Percentiles rank a stretch among this genome's conserved stretches.
Evolutionary conservation across 768 basidiomycete species (phyloP).

Genomic region (Russula olivacea): DNA sequence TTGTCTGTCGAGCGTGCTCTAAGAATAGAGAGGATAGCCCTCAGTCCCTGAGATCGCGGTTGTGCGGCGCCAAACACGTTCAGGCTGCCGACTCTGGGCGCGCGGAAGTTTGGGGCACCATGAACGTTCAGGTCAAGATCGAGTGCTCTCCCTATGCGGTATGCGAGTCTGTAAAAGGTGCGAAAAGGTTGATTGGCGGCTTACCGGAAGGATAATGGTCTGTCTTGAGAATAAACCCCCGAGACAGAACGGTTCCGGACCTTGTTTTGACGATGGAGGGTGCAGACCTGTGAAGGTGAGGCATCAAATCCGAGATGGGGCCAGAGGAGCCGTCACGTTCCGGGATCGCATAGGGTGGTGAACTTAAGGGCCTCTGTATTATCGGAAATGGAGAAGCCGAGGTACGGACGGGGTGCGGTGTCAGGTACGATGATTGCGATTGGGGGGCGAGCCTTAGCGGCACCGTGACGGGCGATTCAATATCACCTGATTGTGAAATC

Average conservation of each 20-base stretch:
- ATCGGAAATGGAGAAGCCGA: slow-evolving; percentile 2
- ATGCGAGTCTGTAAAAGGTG: slow-evolving; percentile 3
- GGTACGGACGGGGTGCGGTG: not conserved
- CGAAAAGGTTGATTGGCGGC: not conserved
- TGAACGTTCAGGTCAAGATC: slow-evolving; percentile 88
- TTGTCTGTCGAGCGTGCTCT: slow-evolving; percentile 60
- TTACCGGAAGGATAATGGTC: slow-evolving; percentile 76
- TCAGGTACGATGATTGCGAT: not conserved
- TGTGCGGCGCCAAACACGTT: slow-evolving; percentile 96
- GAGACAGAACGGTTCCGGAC: slow-evolving; percentile 73
- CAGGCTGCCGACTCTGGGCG: slow-evolving; percentile 67
- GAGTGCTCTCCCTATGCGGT: slow-evolving; percentile 64
- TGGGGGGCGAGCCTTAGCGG: not conserved
- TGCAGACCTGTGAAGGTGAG: slow-evolving; percentile 57
- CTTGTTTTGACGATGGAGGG: slow-evolving; percentile 77
- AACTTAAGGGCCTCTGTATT: slow-evolving; percentile 15
- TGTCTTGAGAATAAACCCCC: slow-evolving; percentile 93
- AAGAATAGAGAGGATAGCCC: slow-evolving; percentile 83
- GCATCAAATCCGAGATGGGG: slow-evolving; percentile 53
- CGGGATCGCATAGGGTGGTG: slow-evolving; percentile 8
- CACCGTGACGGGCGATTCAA: not conserved
- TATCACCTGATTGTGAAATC: not conserved
- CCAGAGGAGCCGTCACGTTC: not conserved
- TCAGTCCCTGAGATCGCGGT: slow-evolving; percentile 85
- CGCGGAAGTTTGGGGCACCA: slow-evolving; percentile 94